Evolutionary conservation across 139 green algal genomes (phyloP).

Genomic region (Zygnema circumcarinatum): DNA sequence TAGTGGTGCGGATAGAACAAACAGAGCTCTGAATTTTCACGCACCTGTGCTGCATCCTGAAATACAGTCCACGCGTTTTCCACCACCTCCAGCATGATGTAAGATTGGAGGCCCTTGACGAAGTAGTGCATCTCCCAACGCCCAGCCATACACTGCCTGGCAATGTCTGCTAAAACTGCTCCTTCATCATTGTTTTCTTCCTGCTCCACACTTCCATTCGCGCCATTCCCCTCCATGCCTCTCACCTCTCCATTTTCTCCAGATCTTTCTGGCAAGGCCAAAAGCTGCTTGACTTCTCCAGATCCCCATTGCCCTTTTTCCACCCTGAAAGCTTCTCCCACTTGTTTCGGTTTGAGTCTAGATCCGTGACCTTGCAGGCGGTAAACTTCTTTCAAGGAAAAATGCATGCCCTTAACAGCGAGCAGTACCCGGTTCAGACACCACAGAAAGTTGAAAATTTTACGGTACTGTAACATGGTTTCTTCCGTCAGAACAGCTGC

Average conservation of each 20-base stretch:
- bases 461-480: slow-evolving; percentile 75
- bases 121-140: neutral
- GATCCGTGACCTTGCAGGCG: neutral
- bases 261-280: neutral
- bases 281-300: neutral
- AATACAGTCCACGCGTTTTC: neutral
- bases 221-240: neutral
- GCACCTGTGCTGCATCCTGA: neutral
- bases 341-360: neutral
- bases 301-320: neutral
- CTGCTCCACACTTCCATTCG: neutral
- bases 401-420: slow-evolving; percentile 23
- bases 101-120: neutral
- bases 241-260: neutral
- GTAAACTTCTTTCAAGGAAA: neutral
- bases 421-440: slow-evolving; percentile 83
- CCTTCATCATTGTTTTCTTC: neutral
- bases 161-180: neutral
- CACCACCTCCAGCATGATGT: neutral
- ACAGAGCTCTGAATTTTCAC: neutral
- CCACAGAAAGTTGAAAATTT: slow-evolving; percentile 89
- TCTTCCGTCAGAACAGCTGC: slow-evolving; percentile 74
- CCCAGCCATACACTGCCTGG: neutral
- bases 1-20: neutral
- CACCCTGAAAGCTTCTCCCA: neutral